A percentile compares a stretch with the other conserved stretches of the same genome.
Evolutionary conservation across 1,284 basidiomycete genomes (phyloP).

Genomic region (Leccinum angustisporum): DNA sequence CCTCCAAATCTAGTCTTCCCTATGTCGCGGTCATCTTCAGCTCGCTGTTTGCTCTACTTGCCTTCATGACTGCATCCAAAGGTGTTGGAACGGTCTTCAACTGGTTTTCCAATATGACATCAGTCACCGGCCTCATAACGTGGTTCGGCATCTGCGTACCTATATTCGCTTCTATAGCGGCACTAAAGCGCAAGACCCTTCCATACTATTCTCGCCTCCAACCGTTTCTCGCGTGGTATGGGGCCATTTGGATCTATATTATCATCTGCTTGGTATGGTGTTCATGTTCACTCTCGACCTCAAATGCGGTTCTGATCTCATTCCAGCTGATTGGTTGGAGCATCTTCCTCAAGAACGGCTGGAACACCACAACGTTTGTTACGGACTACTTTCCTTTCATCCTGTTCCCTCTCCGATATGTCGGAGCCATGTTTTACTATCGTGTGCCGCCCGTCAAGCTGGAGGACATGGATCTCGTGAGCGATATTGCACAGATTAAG

Average conservation of each 20-base stretch:
- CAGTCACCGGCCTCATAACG: conserved; percentile 62
- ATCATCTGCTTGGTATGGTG: conserved; percentile 67
- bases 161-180: conserved; percentile 82
- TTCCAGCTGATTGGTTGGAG: conserved; percentile 69
- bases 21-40: conserved; percentile 68
- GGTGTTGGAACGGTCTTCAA: conserved; percentile 70
- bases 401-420: conserved; percentile 77
- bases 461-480: conserved; percentile 78
- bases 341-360: conserved; percentile 72
- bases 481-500: conserved; percentile 70
- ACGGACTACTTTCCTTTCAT: conserved; percentile 78
- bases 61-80: conserved; percentile 67
- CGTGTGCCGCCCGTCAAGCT: conserved; percentile 48
- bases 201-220: conserved; percentile 60
- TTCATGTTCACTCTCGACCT: neutral
- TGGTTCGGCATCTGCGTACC: conserved; percentile 85
- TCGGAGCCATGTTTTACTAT: conserved; percentile 55
- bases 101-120: conserved; percentile 79
- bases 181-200: conserved; percentile 67
- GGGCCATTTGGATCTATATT: conserved; percentile 45
- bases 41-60: conserved; percentile 66
- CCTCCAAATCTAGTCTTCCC: conserved; percentile 66
- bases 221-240: conserved; percentile 76
- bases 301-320: neutral
- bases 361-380: conserved; percentile 63